Percentiles rank a stretch among this genome's conserved stretches.
These are phyloP conservation scores for Naganishia cerealis DNA, from an alignment of 1,284 basidiomycete species.

Conservation along the genomic window DNA sequence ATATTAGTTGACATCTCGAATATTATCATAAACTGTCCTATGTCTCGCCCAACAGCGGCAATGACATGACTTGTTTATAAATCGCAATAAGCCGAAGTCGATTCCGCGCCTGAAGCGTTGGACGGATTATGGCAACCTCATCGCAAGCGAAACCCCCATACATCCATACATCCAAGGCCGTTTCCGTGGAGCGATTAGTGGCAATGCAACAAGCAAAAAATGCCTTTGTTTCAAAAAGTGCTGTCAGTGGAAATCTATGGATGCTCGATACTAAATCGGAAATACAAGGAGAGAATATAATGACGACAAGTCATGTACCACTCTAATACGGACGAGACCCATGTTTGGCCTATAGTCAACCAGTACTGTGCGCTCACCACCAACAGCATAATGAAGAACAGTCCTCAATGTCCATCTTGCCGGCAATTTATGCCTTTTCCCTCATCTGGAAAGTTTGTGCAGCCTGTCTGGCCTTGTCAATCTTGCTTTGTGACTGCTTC, in stretches of 20 bases:
- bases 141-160: no score
- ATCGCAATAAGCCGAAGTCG: no score
- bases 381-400: not conserved
- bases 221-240: not conserved
- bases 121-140: no score
- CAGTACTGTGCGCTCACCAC: not conserved
- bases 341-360: not conserved
- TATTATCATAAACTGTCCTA: no score
- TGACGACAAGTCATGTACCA: not conserved
- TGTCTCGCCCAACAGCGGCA: no score
- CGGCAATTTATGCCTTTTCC: slow-evolving; percentile 31
- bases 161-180: no score
- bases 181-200: not conserved
- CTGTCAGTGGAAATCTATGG: slow-evolving; percentile 5
- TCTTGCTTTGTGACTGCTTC: slow-evolving; percentile 80
- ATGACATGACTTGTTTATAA: no score
- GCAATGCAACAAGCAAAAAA: not conserved
- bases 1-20: no score
- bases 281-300: slow-evolving; percentile 5
- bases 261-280: slow-evolving; percentile 2
- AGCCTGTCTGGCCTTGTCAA: slow-evolving; percentile 47
- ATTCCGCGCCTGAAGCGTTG: no score
- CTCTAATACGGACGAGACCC: not conserved
- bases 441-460: slow-evolving; percentile 27
- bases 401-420: not conserved